A percentile compares a stretch with the other conserved stretches of the same genome.
Conservation (phyloP, 176 grass and related monocot species). For the Ampelocalamus luodianensis region DNA sequence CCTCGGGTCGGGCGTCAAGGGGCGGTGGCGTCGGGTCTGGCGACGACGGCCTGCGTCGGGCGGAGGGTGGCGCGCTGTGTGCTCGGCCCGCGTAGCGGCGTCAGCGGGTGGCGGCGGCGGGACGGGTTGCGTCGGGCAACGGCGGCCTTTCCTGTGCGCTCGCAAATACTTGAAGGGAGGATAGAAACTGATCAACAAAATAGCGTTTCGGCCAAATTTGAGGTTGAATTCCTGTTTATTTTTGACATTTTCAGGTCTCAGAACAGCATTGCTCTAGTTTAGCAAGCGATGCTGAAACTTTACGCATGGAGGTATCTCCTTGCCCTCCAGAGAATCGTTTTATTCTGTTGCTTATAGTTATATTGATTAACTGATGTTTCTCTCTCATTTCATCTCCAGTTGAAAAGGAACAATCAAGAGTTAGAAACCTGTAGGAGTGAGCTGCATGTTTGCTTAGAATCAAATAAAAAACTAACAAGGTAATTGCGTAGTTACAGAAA, state of each 20-base stretch:
- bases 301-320: constrained; percentile 59
- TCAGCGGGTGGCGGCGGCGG: too few species aligned
- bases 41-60: too few species aligned
- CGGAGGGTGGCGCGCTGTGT: too few species aligned
- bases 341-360: constrained; percentile 2
- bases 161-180: constrained; percentile 64
- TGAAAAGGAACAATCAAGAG: constrained; percentile 59
- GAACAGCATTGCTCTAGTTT: constrained; percentile 39
- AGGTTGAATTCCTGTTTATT: constrained; percentile 50
- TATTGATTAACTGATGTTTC: constrained; percentile 31
- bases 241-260: constrained; percentile 47
- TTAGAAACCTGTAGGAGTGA: constrained; percentile 71
- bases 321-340: constrained; percentile 12
- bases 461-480: constrained; percentile 83
- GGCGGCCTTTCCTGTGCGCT: constrained; percentile 46
- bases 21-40: too few species aligned
- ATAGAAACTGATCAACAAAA: constrained; percentile 54
- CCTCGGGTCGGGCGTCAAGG: too few species aligned
- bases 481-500: constrained; percentile 40
- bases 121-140: too few species aligned
- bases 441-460: constrained; percentile 75
- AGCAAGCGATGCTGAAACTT: constrained; percentile 53
- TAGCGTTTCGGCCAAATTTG: constrained; percentile 39
- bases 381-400: constrained; percentile 50
- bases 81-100: too few species aligned